Percentiles rank a stretch among this genome's conserved stretches.
phyloP scores from a whole-genome alignment of 306 rosid species.

The Comarum palustre region DNA sequence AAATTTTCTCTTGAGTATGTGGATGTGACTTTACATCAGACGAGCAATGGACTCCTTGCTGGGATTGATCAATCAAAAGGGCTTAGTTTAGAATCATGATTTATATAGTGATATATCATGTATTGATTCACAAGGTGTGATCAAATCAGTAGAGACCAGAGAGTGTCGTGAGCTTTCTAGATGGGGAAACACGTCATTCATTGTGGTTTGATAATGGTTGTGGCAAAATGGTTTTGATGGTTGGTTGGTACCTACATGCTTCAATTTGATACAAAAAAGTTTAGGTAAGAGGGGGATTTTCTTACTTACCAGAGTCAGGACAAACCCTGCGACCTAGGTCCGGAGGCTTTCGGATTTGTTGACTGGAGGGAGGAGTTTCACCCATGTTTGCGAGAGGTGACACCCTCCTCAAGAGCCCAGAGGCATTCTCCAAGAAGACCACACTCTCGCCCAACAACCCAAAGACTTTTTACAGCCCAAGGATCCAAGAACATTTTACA shows the following conservation, averaged over 20 bases:
- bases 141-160: constrained; percentile 1
- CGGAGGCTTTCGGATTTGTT: too few relatives aligned
- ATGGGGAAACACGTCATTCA: background rate
- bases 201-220: background rate
- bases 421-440: too few relatives aligned
- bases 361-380: too few relatives aligned
- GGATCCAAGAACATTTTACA: too few relatives aligned
- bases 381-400: too few relatives aligned
- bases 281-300: too few relatives aligned
- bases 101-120: background rate
- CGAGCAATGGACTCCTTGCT: background rate
- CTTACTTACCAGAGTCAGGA: too few relatives aligned
- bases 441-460: too few relatives aligned
- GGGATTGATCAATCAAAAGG: background rate
- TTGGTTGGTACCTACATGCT: background rate
- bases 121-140: background rate
- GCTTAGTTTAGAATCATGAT: background rate
- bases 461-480: too few relatives aligned
- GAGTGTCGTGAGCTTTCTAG: background rate
- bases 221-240: constrained; percentile 1
- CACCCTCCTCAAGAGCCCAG: too few relatives aligned
- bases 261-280: background rate
- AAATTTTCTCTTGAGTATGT: too few relatives aligned
- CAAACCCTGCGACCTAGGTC: too few relatives aligned
- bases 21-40: constrained; percentile 16